A percentile compares a stretch with the other conserved stretches of the same genome.
Conservation (phyloP, 306 rosid genomes). For the Echinosophora koreensis region DNA sequence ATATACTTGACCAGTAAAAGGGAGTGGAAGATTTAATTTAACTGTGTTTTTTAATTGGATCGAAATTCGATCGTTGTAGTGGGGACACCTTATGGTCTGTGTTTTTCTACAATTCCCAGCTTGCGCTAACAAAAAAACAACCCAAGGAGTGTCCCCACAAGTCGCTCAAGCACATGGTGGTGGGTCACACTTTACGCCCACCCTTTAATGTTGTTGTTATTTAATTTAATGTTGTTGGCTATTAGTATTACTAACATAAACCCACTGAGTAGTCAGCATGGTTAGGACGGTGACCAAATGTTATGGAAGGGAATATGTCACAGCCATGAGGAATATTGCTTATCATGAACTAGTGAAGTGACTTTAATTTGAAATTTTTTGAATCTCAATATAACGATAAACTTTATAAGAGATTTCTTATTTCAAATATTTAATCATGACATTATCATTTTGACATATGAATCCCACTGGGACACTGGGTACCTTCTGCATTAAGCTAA, state of each 20-base stretch:
- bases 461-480: conserved; percentile 10
- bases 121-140: background rate
- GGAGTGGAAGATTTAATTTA: background rate
- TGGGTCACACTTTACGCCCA: conserved; percentile 42
- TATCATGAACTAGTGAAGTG: conserved; percentile 10
- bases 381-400: conserved; percentile 43
- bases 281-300: conserved; percentile 36
- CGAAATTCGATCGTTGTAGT: conserved; percentile 58
- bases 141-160: conserved; percentile 14
- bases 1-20: background rate
- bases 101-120: conserved; percentile 12
- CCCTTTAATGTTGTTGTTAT: background rate
- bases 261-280: background rate
- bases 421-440: conserved; percentile 31
- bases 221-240: background rate
- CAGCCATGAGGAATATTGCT: conserved; percentile 41
- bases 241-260: background rate
- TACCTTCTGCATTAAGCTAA: conserved; percentile 16
- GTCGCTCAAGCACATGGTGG: conserved; percentile 50
- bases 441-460: conserved; percentile 25
- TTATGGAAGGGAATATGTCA: conserved; percentile 20
- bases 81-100: conserved; percentile 51
- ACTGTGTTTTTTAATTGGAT: background rate
- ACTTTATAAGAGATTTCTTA: conserved; percentile 11
- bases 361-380: conserved; percentile 49